Evolutionary conservation across 495 filamentous ascomycete genomes (phyloP).

Genomic region (Xylaria palmicola): DNA sequence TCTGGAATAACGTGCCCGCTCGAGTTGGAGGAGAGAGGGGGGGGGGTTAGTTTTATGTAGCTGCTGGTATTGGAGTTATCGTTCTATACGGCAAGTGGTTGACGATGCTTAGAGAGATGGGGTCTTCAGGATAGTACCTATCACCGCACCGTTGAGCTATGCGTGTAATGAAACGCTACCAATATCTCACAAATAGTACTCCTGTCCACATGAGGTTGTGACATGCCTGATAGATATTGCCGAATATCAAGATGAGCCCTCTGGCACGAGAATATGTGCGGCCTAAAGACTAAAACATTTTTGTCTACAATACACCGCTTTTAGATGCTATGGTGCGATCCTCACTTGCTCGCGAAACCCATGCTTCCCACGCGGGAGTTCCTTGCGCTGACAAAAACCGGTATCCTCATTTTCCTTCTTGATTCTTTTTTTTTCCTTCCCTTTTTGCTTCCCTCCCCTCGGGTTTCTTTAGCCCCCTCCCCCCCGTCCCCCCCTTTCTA

Average conservation of each 20-base stretch:
- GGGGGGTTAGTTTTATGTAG: too few relatives aligned
- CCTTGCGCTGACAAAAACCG: background rate
- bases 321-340: background rate
- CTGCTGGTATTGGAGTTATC: too few relatives aligned
- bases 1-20: slow-evolving; percentile 34
- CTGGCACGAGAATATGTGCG: background rate
- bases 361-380: background rate
- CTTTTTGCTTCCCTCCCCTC: background rate
- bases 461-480: background rate
- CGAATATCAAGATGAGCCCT: slow-evolving; percentile 1
- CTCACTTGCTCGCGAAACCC: background rate
- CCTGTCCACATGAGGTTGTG: too few relatives aligned
- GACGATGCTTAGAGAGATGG: too few relatives aligned
- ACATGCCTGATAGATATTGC: background rate
- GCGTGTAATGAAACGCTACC: too few relatives aligned
- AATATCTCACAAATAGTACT: too few relatives aligned
- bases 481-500: background rate
- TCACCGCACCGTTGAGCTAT: too few relatives aligned
- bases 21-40: background rate
- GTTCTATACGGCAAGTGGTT: too few relatives aligned
- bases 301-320: background rate
- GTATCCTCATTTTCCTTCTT: background rate
- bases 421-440: background rate
- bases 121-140: too few relatives aligned
- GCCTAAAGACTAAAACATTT: background rate